Evolutionary conservation across 495 filamentous ascomycete species (phyloP), one percentile per base, ranked within the genome.

Genomic region (Stereocaulon alpinum): DNA sequence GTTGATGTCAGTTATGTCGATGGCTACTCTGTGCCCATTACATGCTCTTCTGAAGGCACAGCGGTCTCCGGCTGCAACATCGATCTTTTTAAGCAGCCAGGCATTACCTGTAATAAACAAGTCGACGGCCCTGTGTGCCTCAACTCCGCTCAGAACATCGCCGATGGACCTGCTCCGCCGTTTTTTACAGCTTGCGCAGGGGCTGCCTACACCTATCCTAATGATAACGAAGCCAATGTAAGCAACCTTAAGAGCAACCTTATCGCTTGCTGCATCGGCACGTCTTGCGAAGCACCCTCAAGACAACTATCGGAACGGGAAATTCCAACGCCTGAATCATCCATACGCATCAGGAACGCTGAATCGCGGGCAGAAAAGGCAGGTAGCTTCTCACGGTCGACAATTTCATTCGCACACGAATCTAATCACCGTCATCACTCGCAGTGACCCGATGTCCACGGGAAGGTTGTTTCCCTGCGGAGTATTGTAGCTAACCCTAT

Each of bases 181-280:
- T 67, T 67, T 37, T 67, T 67, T 45, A 34, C 37, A 27, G 42
- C 61, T 20, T 68, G 56, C 47, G 11, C 17, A 30, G 57, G 58
- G 9, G 60, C 56, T 14, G 58, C 63, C 40, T 68, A 65, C 34
- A 68, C 60, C 14, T 68, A 61, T 55, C 53, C 58, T 45, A 59
- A 61, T 42, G 61, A 68, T 51, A 63, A 51, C 22, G 45, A 17
- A 40, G 66, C 61, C 3, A 63, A 68, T 53, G 18, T 44, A 17
- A 44, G 12, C 18, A 44, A 44, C 18, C 42, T 44, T 44, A 17
- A 5, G 6, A 44, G 12, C 18, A 44, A 44, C 17, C 6, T 44
- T 44, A 17, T 44, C 12, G 15, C 12, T 17, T 44, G 18, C 5
- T 44, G 18, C 18, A 44, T 44, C 18, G 18, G 18, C 18, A 44